Conservation (phyloP, 1,139 yeast species). For the Hanseniaspora uvarum region DNA sequence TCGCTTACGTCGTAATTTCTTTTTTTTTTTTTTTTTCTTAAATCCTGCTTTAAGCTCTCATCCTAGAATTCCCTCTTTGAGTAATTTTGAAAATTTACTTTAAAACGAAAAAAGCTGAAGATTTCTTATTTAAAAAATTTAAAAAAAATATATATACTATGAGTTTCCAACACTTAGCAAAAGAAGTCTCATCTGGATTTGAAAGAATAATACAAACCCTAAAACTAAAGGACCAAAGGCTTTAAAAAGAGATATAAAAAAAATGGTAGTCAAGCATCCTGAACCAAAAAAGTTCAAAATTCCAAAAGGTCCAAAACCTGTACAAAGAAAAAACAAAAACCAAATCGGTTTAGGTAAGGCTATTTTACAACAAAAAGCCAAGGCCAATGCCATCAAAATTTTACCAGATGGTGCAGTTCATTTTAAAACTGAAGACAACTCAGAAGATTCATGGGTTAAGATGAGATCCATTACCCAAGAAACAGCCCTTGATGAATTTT, state of each 20-base stretch:
- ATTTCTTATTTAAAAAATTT: background rate
- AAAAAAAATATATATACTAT: too few species aligned
- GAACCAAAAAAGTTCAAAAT: conserved; percentile 50
- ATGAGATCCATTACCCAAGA: conserved; percentile 91
- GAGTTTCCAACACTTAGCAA: background rate
- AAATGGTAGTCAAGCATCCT: conserved; percentile 39
- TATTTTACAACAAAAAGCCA: conserved; percentile 62
- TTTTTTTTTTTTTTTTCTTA: background rate
- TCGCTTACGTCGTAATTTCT: background rate
- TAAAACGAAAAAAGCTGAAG: background rate
- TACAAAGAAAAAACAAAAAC: conserved; percentile 72
- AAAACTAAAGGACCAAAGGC: background rate
- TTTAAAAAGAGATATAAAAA: background rate
- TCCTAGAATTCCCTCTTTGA: conserved; percentile 1
- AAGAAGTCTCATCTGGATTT: too few species aligned
- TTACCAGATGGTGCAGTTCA: conserved; percentile 81
- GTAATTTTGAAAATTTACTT: background rate
- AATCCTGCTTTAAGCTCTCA: background rate
- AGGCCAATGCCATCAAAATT: conserved; percentile 57
- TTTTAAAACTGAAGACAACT: conserved; percentile 65
- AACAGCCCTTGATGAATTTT: conserved; percentile 83
- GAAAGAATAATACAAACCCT: too few species aligned
- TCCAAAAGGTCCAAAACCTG: conserved; percentile 87
- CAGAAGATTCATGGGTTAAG: conserved; percentile 78
- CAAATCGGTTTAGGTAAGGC: conserved; percentile 77